A percentile compares a stretch with the other conserved stretches of the same genome.
phyloP scores from a whole-genome alignment of 1,284 basidiomycete species.

The Athelia psychrophila region DNA sequence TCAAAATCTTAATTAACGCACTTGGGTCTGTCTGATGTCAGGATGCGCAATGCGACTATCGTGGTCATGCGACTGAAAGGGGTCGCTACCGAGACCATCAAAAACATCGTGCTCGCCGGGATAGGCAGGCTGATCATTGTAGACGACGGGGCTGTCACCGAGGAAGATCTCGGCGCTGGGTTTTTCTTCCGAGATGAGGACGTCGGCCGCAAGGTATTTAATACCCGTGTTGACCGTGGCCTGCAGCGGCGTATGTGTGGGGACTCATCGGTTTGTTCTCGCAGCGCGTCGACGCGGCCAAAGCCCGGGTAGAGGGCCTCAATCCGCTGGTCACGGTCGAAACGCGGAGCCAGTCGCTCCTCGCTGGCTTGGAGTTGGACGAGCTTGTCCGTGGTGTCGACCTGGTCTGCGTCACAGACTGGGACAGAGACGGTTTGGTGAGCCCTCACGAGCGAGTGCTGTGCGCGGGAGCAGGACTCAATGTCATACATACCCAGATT shows the following conservation, averaged over 20 bases:
- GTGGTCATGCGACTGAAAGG: conserved; percentile 82
- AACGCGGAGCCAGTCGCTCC: conserved; percentile 51
- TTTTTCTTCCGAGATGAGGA: conserved; percentile 96
- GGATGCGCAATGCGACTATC: conserved; percentile 93
- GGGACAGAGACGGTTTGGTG: conserved; percentile 66
- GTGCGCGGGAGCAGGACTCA: conserved; percentile 10
- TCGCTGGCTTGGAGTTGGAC: conserved; percentile 55
- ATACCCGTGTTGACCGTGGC: not conserved
- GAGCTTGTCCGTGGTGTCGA: conserved; percentile 64
- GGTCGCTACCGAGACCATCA: conserved; percentile 93
- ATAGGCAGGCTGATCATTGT: conserved; percentile 71
- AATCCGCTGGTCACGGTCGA: conserved; percentile 91
- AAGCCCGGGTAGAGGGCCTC: conserved; percentile 80
- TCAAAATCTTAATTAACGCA: conserved; percentile 3
- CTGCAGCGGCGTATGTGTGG: conserved; percentile 28
- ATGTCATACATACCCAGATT: conserved; percentile 43
- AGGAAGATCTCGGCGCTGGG: conserved; percentile 86
- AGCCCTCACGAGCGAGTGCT: conserved; percentile 29
- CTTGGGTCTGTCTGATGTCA: conserved; percentile 28
- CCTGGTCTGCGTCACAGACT: conserved; percentile 83
- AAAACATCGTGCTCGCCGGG: conserved; percentile 86
- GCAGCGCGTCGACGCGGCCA: conserved; percentile 84
- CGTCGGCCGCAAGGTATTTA: conserved; percentile 80
- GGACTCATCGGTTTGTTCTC: conserved; percentile 30
- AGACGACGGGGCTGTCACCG: conserved; percentile 58